These are phyloP conservation scores for Brettanomyces sp. DNA, from an alignment of 805 yeast species.

Conservation along the genomic window DNA sequence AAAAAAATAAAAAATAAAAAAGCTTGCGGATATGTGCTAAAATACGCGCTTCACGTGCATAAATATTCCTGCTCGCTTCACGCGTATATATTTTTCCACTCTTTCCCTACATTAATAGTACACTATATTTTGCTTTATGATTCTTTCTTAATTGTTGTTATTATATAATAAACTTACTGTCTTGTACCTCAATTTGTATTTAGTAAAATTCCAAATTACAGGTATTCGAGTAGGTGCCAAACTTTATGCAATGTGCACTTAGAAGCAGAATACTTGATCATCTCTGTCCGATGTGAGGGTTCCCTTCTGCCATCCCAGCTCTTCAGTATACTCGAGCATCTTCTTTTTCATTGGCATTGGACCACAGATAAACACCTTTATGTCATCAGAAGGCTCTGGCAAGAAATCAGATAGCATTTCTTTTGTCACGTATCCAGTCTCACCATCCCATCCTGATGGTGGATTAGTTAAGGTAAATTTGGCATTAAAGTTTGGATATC, in stretches of 20 bases:
- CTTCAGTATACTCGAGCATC: conserved; percentile 40
- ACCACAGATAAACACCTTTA: conserved; percentile 64
- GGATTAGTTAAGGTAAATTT: conserved; percentile 51
- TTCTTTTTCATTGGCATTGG: conserved; percentile 58
- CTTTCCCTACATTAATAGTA: too few relatives aligned
- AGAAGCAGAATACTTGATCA: conserved; percentile 30
- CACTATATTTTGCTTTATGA: too few relatives aligned
- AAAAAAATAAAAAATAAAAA: too few relatives aligned
- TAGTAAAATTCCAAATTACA: background rate
- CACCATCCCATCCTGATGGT: conserved; percentile 47
- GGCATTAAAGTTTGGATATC: conserved; percentile 54
- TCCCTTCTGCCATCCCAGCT: conserved; percentile 50
- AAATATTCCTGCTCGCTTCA: too few relatives aligned
- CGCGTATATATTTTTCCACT: too few relatives aligned
- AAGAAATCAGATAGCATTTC: conserved; percentile 45
- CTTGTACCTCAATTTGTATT: background rate
- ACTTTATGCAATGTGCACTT: conserved; percentile 1
- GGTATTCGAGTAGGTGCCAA: background rate
- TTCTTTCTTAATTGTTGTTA: background rate
- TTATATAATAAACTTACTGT: background rate
- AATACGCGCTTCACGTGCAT: too few relatives aligned
- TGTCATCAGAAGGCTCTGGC: conserved; percentile 40
- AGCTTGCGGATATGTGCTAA: too few relatives aligned
- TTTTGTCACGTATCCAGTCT: conserved; percentile 49
- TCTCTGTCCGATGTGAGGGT: conserved; percentile 20